These are phyloP conservation scores for Anisodus acutangulus DNA, from an alignment of 257 asterid species.

Conservation along the genomic window DNA sequence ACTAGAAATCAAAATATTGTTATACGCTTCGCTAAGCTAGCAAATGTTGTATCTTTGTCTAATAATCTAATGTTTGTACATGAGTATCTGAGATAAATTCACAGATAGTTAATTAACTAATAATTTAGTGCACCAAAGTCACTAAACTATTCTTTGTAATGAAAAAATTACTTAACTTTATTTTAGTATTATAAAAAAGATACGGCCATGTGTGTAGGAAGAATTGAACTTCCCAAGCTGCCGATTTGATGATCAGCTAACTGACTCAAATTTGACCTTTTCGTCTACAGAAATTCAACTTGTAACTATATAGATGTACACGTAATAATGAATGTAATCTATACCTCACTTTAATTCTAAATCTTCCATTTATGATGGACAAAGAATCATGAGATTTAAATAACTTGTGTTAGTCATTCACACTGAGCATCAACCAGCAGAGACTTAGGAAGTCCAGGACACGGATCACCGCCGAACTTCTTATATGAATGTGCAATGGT, in stretches of 20 bases:
- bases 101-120: too few species aligned
- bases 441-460: constrained; percentile 55
- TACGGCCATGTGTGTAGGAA: too few species aligned
- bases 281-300: not conserved
- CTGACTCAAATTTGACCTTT: not conserved
- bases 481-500: constrained; percentile 47
- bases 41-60: too few species aligned
- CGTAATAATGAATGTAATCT: not conserved
- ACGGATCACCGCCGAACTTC: constrained; percentile 64
- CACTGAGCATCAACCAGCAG: constrained; percentile 67
- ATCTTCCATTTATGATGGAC: not conserved
- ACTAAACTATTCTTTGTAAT: too few species aligned
- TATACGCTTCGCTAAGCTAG: too few species aligned
- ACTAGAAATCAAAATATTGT: too few species aligned
- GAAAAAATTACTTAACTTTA: too few species aligned
- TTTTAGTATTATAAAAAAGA: too few species aligned
- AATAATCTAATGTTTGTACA: too few species aligned
- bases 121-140: too few species aligned
- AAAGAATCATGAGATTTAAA: not conserved
- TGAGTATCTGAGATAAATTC: too few species aligned
- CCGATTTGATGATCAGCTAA: not conserved
- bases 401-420: constrained; percentile 33
- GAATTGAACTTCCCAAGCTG: not conserved
- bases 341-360: not conserved
- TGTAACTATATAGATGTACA: not conserved